Evolutionary conservation across 305 asterid species (phyloP).

Genomic region (Stenogyne calaminthoides): DNA sequence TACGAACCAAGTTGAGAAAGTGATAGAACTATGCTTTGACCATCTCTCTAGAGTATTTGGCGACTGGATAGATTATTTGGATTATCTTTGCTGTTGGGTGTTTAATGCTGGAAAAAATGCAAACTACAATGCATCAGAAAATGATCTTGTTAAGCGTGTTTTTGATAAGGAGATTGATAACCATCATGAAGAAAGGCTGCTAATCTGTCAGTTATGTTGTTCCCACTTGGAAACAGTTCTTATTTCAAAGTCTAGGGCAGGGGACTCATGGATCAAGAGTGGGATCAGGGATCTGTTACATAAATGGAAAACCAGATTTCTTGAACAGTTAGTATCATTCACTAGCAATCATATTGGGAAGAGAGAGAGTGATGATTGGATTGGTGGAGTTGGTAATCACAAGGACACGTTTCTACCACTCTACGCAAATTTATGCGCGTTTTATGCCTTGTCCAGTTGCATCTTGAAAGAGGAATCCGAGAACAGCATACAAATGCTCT

Average conservation of each 20-base stretch:
- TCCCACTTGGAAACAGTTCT: constrained; percentile 65
- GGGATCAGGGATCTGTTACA: constrained; percentile 44
- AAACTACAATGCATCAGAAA: constrained; percentile 46
- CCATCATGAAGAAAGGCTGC: constrained; percentile 89
- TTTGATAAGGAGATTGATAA: constrained; percentile 98
- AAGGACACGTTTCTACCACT: constrained; percentile 83
- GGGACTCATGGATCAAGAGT: constrained; percentile 26
- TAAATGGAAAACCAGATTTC: constrained; percentile 70
- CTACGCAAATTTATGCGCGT: constrained; percentile 72
- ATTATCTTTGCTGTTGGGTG: constrained; percentile 74
- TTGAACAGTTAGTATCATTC: constrained; percentile 52
- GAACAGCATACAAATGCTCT: constrained; percentile 37
- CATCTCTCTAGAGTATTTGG: constrained; percentile 74
- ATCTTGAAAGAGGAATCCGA: constrained; percentile 45
- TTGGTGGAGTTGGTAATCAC: constrained; percentile 93
- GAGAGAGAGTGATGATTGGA: constrained; percentile 59
- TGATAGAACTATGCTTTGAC: constrained; percentile 69
- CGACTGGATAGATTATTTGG: constrained; percentile 68
- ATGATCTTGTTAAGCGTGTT: constrained; percentile 83
- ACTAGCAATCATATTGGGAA: constrained; percentile 43
- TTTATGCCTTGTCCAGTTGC: constrained; percentile 68
- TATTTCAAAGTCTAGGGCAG: constrained; percentile 36
- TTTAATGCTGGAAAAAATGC: constrained; percentile 53
- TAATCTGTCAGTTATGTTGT: constrained; percentile 84
- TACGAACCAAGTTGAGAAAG: constrained; percentile 91